Percentiles rank a stretch among this genome's conserved stretches.
Evolutionary conservation across 1,284 basidiomycete species (phyloP).

Genomic region (Ceratobasidium papillatum): DNA sequence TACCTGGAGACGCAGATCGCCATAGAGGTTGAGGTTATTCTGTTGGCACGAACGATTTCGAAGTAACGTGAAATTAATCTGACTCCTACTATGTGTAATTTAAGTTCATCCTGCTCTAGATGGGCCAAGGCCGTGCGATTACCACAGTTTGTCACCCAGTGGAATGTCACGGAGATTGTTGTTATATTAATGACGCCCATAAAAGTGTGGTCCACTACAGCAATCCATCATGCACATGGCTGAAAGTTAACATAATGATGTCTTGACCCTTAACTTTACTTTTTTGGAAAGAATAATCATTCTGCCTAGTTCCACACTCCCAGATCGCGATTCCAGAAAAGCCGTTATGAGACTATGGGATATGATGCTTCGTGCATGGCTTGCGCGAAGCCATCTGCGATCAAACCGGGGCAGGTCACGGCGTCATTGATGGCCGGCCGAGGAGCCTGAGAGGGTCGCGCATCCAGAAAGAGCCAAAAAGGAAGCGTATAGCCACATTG

Average conservation of each 20-base stretch:
- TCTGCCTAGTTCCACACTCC: neutral
- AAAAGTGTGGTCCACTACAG: neutral
- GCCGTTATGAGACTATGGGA: neutral
- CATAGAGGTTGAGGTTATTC: no score
- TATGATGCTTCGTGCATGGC: neutral
- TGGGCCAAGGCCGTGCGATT: no score
- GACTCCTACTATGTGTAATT: no score
- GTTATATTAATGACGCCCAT: neutral
- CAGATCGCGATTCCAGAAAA: neutral
- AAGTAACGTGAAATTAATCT: no score
- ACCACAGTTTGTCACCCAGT: no score
- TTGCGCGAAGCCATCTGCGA: slow-evolving; percentile 5
- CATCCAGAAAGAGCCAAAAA: neutral
- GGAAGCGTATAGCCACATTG: slow-evolving; percentile 12
- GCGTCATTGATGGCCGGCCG: slow-evolving; percentile 27
- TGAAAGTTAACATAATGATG: neutral
- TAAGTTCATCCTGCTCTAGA: no score
- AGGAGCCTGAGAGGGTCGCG: slow-evolving; percentile 21
- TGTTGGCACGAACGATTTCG: no score
- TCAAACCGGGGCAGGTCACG: slow-evolving; percentile 8
- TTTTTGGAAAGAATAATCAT: neutral
- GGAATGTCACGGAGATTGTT: neutral
- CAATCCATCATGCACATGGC: neutral
- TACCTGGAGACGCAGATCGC: no score
- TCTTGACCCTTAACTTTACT: neutral